Evolutionary conservation across 2,329 filamentous ascomycete genomes (phyloP), one percentile per base, ranked within the genome.

Genomic region (Malbranchea cinnamomea): DNA sequence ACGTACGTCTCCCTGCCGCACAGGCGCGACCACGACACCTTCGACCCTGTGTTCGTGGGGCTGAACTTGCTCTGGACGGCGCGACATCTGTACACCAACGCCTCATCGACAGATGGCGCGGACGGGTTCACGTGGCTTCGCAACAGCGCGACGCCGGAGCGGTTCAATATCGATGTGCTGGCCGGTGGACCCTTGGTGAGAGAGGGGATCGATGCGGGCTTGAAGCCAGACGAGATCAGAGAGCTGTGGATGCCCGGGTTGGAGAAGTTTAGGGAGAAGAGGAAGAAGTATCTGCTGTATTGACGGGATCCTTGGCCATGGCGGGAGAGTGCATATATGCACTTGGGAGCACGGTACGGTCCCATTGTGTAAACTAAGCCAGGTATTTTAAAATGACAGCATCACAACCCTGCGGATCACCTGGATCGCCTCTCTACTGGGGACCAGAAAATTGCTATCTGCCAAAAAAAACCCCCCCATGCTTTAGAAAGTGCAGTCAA

Each of bases 251-350:
- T 11, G 19, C 6, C 6, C 6, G 28, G 10, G 6, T 23, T 30
- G 19, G 28, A 22, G 19, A 14, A 21, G 17, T 30, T 30, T 14
- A 30, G 19, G 19, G 6, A 22, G 16, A 18, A 19, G 15, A 30
- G 28, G 14, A 14, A 22, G 13, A 21, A 18, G 28, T 30, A 30
- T 30, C 23, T 30, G 4, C 17, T 30, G 17, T 30, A 30, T 14
- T 11, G 22, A 8, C 3, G 19, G 13, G 6, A 22, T 22, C 20
- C n/a, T n/a, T n/a, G n/a, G n/a, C n/a, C n/a, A n/a, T n/a, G n/a
- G n/a, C n/a, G n/a, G n/a, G n/a, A n/a, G n/a, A n/a, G n/a, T n/a
- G n/a, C n/a, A n/a, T n/a, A n/a, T n/a, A n/a, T n/a, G n/a, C n/a
- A n/a, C n/a, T n/a, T n/a, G n/a, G n/a, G n/a, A n/a, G n/a, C n/a